Evolutionary conservation across 192 early-diverging fungal species (phyloP), one percentile per base, ranked within the genome.

Genomic region (Lunasporangiospora selenospora): DNA sequence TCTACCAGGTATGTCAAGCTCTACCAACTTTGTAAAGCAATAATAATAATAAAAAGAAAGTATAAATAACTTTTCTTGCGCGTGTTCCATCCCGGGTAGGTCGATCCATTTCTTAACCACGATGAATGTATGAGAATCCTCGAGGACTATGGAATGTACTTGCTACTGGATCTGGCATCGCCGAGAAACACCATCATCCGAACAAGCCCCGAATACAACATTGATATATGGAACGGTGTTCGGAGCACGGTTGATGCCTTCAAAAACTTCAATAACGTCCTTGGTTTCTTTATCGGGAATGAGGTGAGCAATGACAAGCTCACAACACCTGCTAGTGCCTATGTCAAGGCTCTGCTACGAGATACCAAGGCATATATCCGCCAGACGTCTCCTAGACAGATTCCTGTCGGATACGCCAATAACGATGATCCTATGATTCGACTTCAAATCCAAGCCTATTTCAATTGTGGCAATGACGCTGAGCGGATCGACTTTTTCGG

Each of bases 361-460:
- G 91, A 93, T 54, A 75, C 81, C 4, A 88, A 87, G 65, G 71
- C 65, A 8, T 88, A 89, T 36, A 80, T 90, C 38, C 77, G 76
- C 54, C 27, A 54, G 2, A 75, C 65, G 30, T 78, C 80, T 51
- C 42, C 58, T 3, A 80, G 84, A 37, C 60, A 69, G 44, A 87
- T 87, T 50, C 88, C 90, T 16, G 88, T 93, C 13, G 91, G 91
- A 11, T 93, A 93, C 52, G 87, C 90, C 8, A 82, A 85, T 62
- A 90, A 90, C 75, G 90, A 92, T 56, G 89, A 89, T 51, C 75
- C 82, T 6, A 79, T 80, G 41, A 89, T 92, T 59, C 83, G 88
- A 48, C 79, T 80, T 60, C 75, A 81, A 32, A 78, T 91, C 49
- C 77, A 85, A 60, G 81, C 62, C 32, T 92, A 89, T 66, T 92